Evolutionary conservation across 768 basidiomycete species (phyloP), one percentile per base, ranked within the genome.

Genomic region (Favolaschia claudopus): DNA sequence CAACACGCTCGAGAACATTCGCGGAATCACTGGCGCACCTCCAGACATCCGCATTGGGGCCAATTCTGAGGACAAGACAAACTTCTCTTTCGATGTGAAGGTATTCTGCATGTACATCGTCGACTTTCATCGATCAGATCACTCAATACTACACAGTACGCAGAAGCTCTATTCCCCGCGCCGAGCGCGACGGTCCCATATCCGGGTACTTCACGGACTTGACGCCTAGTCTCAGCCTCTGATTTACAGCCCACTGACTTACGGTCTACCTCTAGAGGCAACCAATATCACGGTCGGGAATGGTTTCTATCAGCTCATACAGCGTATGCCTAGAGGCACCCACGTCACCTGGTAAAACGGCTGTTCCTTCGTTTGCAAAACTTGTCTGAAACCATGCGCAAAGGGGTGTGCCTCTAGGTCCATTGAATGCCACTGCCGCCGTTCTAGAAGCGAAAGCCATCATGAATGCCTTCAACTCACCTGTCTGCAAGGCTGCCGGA

Each of bases 11-110:
- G 73, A 82, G 37, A 88, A 88, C 70, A 67, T 88, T 60, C 81
- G 76, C 25, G 60, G 70, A 37, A 74, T 87, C 24, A 82, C 85
- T 6, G 83, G 86, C 1, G 67, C 72, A n/a, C 79, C 86, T 2
- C 83, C 88, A 17, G 80, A 77, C 50, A 82, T 89, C 55, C 74
- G 88, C 34, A 85, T 89, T 34, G 83, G 84, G 24, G 89, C 82
- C 1, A 74, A 89, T 58, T 79, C 76, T 46, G 77, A 82, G 67
- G 88, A 89, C 64, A 82, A 81, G 49, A 88, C 88, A 1, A 73
- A 80, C 53, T 90, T 84, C 64, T 76, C 80, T 51, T 68, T 77
- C 5, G 72, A 75, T 34, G 75, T 85, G 19, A n/a, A 51, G 34
- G 57, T 52, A 44, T 19, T 17, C 33, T 37, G 15, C 45, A 4